A percentile compares a stretch with the other conserved stretches of the same genome.
phyloP scores from a whole-genome alignment of 371 early-diverging fungal genomes.

The Mortierella sp. region DNA sequence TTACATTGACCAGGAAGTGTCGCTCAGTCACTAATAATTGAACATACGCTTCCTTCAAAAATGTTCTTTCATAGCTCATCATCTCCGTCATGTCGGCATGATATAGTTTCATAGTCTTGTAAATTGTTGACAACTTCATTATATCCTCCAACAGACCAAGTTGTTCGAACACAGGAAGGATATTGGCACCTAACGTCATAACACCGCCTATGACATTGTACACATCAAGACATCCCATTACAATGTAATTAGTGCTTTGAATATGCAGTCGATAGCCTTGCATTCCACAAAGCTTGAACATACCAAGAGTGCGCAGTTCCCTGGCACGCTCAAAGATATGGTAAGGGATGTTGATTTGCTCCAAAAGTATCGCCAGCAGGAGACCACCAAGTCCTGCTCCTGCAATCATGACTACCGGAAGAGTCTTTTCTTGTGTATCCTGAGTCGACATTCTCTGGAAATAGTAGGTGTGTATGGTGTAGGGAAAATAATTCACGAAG shows the following conservation, averaged over 20 bases:
- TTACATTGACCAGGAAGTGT: too few relatives aligned
- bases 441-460: too few relatives aligned
- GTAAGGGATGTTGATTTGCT: conserved; percentile 6
- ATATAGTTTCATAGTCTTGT: neutral
- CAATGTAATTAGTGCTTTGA: neutral
- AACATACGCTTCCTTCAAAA: conserved; percentile 3
- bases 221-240: neutral
- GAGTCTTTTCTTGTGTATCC: too few relatives aligned
- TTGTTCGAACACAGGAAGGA: conserved; percentile 27
- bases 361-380: conserved; percentile 6
- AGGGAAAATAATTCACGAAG: too few relatives aligned
- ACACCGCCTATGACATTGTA: conserved; percentile 2
- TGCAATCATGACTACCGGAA: conserved; percentile 6
- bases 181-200: conserved; percentile 10
- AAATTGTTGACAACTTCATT: neutral
- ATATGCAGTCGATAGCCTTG: too few relatives aligned
- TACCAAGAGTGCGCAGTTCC: conserved; percentile 7
- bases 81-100: conserved; percentile 2
- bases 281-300: neutral
- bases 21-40: neutral
- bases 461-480: too few relatives aligned
- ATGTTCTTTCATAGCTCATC: too few relatives aligned
- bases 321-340: conserved; percentile 16
- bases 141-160: conserved; percentile 21
- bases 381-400: conserved; percentile 21